Conservation (phyloP, 1,284 basidiomycete species). For the Cutaneotrichosporon spelunceum region DNA sequence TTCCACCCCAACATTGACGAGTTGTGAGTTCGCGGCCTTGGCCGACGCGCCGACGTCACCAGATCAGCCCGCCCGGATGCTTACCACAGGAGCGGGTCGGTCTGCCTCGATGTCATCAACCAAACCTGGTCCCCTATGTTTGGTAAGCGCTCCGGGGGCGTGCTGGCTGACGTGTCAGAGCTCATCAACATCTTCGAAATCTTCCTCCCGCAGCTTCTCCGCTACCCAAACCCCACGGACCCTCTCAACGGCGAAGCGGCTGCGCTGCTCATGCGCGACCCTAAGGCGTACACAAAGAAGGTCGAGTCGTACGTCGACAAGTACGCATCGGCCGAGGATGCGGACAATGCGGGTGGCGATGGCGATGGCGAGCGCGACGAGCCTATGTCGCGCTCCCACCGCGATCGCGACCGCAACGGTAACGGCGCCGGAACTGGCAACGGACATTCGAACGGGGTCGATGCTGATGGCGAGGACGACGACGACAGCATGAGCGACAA, state of each 20-base stretch:
- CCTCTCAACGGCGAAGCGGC: constrained; percentile 97
- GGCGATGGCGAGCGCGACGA: constrained; percentile 49
- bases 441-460: constrained; percentile 43
- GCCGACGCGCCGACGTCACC: constrained; percentile 21
- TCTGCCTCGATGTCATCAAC: constrained; percentile 94
- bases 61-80: constrained; percentile 4
- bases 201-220: constrained; percentile 91
- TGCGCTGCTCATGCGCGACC: constrained; percentile 91
- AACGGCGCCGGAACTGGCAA: constrained; percentile 19
- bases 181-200: constrained; percentile 99
- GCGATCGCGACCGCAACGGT: constrained; percentile 4
- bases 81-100: constrained; percentile 74
- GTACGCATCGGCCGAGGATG: constrained; percentile 52
- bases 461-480: constrained; percentile 64
- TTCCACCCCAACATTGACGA: constrained; percentile 99
- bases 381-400: constrained; percentile 20
- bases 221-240: constrained; percentile 97
- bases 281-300: constrained; percentile 87
- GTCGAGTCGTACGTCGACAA: constrained; percentile 63
- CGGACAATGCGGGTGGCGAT: constrained; percentile 43
- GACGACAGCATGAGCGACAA: constrained; percentile 65
- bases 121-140: constrained; percentile 99
- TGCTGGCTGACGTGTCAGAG: constrained; percentile 57
- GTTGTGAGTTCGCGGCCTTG: constrained; percentile 59
- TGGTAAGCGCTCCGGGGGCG: constrained; percentile 51